Conservation (phyloP, 2,329 filamentous ascomycete genomes). For the Xylaria digitata region DNA sequence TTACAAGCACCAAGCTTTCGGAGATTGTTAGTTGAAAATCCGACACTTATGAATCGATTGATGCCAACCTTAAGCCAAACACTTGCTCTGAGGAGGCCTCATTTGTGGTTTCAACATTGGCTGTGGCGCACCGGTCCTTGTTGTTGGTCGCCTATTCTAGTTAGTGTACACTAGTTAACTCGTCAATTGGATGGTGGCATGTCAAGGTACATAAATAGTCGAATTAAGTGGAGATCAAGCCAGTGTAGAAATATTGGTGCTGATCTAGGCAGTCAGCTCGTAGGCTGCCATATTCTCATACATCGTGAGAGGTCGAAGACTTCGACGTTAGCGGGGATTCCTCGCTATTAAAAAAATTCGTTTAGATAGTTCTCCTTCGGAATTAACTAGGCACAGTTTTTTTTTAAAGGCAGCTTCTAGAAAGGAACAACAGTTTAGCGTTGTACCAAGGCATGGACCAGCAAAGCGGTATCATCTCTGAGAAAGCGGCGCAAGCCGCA, state of each 20-base stretch:
- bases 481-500: slow-evolving; percentile 23
- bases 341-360: slow-evolving; percentile 1
- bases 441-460: slow-evolving; percentile 25
- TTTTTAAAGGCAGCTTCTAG: neutral
- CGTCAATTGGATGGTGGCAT: too few relatives aligned
- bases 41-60: too few relatives aligned
- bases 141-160: too few relatives aligned
- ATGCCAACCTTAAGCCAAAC: too few relatives aligned
- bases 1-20: too few relatives aligned
- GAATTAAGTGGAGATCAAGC: neutral
- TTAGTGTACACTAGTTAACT: too few relatives aligned
- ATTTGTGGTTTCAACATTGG: too few relatives aligned
- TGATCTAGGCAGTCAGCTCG: slow-evolving; percentile 22
- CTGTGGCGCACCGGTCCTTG: too few relatives aligned
- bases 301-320: slow-evolving; percentile 13
- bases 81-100: too few relatives aligned
- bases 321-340: neutral
- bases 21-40: too few relatives aligned
- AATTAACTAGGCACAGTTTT: neutral
- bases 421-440: neutral
- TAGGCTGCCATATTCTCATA: slow-evolving; percentile 34
- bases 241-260: neutral
- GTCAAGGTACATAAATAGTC: neutral
- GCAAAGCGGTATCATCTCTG: slow-evolving; percentile 24
- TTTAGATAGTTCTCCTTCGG: neutral